Evolutionary conservation across 768 basidiomycete species (phyloP).

Genomic region (Tricholoma terreum): DNA sequence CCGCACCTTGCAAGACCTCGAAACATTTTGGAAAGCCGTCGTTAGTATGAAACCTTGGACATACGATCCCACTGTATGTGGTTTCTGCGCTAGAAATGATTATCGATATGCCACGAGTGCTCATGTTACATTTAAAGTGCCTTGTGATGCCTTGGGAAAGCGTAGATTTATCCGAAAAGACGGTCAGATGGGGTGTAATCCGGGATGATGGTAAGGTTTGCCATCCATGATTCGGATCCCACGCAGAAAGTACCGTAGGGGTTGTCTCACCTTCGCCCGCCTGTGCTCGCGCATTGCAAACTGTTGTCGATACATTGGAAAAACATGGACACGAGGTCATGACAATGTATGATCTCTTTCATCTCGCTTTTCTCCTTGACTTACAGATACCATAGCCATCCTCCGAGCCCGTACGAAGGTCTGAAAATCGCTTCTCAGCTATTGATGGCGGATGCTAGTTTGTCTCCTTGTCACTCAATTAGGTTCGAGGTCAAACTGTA

Average conservation of each 20-base stretch:
- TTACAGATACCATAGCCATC: slow-evolving; percentile 25
- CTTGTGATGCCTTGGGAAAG: slow-evolving; percentile 41
- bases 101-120: slow-evolving; percentile 13
- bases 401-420: slow-evolving; percentile 49
- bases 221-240: slow-evolving; percentile 11
- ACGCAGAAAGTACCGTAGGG: slow-evolving; percentile 29
- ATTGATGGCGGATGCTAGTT: slow-evolving; percentile 49
- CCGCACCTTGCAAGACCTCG: slow-evolving; percentile 55
- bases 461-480: background rate
- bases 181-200: slow-evolving; percentile 54
- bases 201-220: slow-evolving; percentile 56
- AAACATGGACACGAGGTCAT: slow-evolving; percentile 49
- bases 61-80: slow-evolving; percentile 50
- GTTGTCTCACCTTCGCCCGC: slow-evolving; percentile 59
- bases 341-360: slow-evolving; percentile 35
- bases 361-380: background rate
- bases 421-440: slow-evolving; percentile 52
- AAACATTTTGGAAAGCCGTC: slow-evolving; percentile 60
- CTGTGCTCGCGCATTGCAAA: slow-evolving; percentile 50
- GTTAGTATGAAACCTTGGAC: slow-evolving; percentile 62
- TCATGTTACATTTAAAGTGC: slow-evolving; percentile 23
- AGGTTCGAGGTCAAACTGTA: background rate
- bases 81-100: slow-evolving; percentile 7
- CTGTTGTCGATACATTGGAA: slow-evolving; percentile 41
- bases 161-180: slow-evolving; percentile 25